Percentiles rank a stretch among this genome's conserved stretches.
Conservation (phyloP, 768 basidiomycete species). For the Rhizopogon salebrosus region DNA sequence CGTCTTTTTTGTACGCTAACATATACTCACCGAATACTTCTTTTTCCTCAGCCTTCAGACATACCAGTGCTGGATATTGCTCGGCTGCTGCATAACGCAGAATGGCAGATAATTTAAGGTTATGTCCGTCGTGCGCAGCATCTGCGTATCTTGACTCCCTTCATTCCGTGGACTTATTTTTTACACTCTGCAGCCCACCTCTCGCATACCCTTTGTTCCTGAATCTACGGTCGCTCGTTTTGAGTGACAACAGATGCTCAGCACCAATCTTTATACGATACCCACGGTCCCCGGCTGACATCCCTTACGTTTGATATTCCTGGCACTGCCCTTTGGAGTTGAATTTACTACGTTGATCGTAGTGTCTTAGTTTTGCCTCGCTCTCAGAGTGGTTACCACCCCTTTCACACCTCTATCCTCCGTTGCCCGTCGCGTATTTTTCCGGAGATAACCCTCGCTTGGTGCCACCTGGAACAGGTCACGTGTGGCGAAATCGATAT, state of each 20-base stretch:
- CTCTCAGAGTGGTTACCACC: not conserved
- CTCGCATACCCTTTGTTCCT: not conserved
- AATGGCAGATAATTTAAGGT: not conserved
- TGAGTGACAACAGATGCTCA: not conserved
- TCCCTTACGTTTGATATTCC: not conserved
- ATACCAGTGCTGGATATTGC: not conserved
- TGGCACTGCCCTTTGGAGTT: not conserved
- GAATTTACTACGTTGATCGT: not conserved
- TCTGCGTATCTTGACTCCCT: not conserved
- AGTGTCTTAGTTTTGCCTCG: not conserved
- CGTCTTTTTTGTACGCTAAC: not conserved
- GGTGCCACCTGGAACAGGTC: not conserved
- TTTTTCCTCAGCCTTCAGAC: not conserved
- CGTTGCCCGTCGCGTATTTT: too few relatives aligned
- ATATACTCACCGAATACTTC: not conserved
- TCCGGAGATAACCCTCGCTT: not conserved
- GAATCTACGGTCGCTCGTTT: not conserved
- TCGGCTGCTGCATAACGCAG: not conserved
- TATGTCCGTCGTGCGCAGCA: not conserved
- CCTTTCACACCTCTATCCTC: not conserved
- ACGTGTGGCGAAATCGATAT: not conserved
- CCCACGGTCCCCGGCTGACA: not conserved
- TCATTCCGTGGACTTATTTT: not conserved
- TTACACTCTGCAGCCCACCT: not conserved
- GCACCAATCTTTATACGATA: not conserved